These are phyloP conservation scores for Vitis hybrid DNA, from an alignment of 177 flowering plant genomes.

Conservation along the genomic window DNA sequence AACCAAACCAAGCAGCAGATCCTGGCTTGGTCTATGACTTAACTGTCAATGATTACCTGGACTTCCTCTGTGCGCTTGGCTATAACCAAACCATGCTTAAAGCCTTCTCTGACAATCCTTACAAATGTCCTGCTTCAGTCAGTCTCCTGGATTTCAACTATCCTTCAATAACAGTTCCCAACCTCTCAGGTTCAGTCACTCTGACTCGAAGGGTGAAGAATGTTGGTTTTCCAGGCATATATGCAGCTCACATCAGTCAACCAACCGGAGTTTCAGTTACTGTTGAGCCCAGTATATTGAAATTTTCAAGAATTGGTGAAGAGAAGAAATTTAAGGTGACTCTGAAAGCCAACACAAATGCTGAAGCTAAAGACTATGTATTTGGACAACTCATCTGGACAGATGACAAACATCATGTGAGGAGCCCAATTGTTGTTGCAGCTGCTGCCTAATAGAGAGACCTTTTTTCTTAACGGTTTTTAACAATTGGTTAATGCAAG, in stretches of 20 bases:
- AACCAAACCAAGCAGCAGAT: constrained; percentile 65
- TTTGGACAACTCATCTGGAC: constrained; percentile 61
- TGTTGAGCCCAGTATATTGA: constrained; percentile 53
- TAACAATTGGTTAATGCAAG: too few relatives aligned
- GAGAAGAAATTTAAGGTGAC: constrained; percentile 61
- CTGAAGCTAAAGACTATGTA: constrained; percentile 20
- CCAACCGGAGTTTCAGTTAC: constrained; percentile 48
- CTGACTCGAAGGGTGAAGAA: constrained; percentile 57
- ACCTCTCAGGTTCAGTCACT: constrained; percentile 34
- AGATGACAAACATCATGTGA: constrained; percentile 54
- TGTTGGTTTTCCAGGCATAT: constrained; percentile 60
- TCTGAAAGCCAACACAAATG: constrained; percentile 19
- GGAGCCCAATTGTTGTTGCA: constrained; percentile 66
- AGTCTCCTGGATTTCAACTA: constrained; percentile 45
- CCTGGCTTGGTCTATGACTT: constrained; percentile 88
- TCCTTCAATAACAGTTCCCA: constrained; percentile 65
- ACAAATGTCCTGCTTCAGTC: constrained; percentile 37
- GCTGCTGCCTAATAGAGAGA: background rate
- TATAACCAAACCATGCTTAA: constrained; percentile 39
- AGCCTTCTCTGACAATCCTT: constrained; percentile 17
- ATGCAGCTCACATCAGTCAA: constrained; percentile 25
- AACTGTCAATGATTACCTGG: constrained; percentile 40
- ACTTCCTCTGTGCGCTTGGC: constrained; percentile 64
- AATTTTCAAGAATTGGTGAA: constrained; percentile 51
- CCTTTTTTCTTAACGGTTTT: too few relatives aligned